A percentile compares a stretch with the other conserved stretches of the same genome.
Conservation (phyloP, 2,329 filamentous ascomycete species). For the Ramichloridium luteum region DNA sequence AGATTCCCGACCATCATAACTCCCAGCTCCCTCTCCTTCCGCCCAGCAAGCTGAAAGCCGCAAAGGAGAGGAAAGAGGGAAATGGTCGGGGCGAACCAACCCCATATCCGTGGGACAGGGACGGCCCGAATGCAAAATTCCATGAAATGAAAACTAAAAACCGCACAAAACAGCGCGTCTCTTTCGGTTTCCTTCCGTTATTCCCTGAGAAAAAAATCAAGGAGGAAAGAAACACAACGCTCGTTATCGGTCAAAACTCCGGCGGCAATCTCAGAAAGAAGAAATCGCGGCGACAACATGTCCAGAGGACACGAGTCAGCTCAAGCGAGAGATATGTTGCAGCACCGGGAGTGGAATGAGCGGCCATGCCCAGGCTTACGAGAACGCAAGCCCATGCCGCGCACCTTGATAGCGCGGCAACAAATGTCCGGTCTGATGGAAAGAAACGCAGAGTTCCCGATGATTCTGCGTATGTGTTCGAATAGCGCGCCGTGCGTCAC, state of each 20-base stretch:
- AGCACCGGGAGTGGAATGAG: constrained; percentile 20
- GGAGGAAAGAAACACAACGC: constrained; percentile 10
- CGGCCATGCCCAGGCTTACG: constrained; percentile 25
- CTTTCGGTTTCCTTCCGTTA: too few relatives aligned
- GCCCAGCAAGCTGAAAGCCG: too few relatives aligned
- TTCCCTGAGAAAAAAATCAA: too few relatives aligned
- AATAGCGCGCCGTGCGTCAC: too few relatives aligned
- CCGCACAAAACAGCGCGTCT: constrained; percentile 21
- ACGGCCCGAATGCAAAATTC: too few relatives aligned
- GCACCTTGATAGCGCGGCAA: constrained; percentile 19
- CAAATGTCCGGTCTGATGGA: constrained; percentile 26
- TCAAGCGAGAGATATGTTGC: constrained; percentile 17
- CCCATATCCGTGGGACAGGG: constrained; percentile 24
- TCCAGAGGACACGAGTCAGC: too few relatives aligned
- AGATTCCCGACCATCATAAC: constrained; percentile 12
- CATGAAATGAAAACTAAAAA: constrained; percentile 21
- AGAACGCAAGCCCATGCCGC: constrained; percentile 23
- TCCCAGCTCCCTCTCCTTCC: too few relatives aligned
- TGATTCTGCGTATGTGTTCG: too few relatives aligned
- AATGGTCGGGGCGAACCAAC: constrained; percentile 22
- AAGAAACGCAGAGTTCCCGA: too few relatives aligned
- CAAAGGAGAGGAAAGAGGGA: too few relatives aligned
- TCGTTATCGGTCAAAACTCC: constrained; percentile 19
- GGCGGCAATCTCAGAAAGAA: constrained; percentile 12
- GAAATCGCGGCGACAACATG: too few relatives aligned